phyloP scores from a whole-genome alignment of 2,329 filamentous ascomycete species.

The Ceratocystis eucalypticola region DNA sequence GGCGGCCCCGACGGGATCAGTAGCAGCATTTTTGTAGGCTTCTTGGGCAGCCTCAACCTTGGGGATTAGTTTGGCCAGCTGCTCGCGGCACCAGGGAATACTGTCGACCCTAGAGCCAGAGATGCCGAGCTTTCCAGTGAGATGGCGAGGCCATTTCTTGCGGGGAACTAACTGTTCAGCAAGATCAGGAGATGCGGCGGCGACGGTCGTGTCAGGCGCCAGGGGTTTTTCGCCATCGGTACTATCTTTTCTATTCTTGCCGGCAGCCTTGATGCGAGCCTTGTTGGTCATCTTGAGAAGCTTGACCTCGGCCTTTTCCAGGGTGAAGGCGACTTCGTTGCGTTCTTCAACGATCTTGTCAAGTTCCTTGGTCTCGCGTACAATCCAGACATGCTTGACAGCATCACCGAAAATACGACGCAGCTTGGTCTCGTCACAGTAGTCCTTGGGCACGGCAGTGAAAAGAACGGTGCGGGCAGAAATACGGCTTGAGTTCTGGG shows the following conservation, averaged over 20 bases:
- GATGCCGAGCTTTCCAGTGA: constrained; percentile 47
- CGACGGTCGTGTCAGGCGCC: constrained; percentile 37
- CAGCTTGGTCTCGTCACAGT: constrained; percentile 63
- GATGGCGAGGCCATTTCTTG: constrained; percentile 58
- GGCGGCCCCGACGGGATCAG: constrained; percentile 56
- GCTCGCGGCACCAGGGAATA: constrained; percentile 64
- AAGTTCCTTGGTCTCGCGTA: constrained; percentile 60
- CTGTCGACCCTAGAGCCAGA: constrained; percentile 62
- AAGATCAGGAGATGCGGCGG: constrained; percentile 23
- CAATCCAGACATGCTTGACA: constrained; percentile 75
- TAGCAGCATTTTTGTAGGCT: constrained; percentile 51
- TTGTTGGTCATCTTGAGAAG: constrained; percentile 68
- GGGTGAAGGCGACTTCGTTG: constrained; percentile 62
- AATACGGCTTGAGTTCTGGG: constrained; percentile 68
- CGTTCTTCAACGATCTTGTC: constrained; percentile 71
- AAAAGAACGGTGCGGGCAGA: constrained; percentile 86
- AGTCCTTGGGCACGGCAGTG: constrained; percentile 65
- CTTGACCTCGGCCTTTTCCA: constrained; percentile 78
- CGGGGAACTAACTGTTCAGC: constrained; percentile 54
- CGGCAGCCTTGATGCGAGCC: constrained; percentile 45
- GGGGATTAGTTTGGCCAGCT: constrained; percentile 42
- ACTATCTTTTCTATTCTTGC: constrained; percentile 45
- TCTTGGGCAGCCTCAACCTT: constrained; percentile 54
- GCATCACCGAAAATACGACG: constrained; percentile 69
- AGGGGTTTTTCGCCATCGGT: constrained; percentile 28